Conservation (phyloP, 306 rosid species). For the Nissolia schottii region DNA sequence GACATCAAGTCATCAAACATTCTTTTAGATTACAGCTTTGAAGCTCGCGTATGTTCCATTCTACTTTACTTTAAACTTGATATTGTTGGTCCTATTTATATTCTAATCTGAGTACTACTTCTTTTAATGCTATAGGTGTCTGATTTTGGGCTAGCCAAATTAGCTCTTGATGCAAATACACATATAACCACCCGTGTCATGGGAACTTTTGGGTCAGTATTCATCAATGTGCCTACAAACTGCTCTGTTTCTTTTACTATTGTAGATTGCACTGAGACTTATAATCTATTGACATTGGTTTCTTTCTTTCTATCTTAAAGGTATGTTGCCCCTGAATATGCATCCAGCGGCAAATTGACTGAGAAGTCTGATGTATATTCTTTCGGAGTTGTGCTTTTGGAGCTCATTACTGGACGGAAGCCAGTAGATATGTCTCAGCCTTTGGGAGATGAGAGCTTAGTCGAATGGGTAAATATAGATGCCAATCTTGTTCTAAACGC, state of each 20-base stretch:
- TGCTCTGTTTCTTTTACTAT: not conserved
- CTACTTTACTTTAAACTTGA: constrained; percentile 3
- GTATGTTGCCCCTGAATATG: constrained; percentile 96
- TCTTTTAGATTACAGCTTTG: constrained; percentile 75
- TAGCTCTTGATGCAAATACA: constrained; percentile 69
- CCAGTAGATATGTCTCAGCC: constrained; percentile 86
- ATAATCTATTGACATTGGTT: not conserved
- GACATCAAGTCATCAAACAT: constrained; percentile 97
- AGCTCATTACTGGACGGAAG: constrained; percentile 88
- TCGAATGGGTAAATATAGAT: constrained; percentile 77
- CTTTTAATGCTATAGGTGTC: constrained; percentile 57
- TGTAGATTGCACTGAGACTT: not conserved
- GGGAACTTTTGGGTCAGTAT: constrained; percentile 89
- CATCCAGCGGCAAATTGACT: constrained; percentile 87
- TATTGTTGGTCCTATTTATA: not conserved
- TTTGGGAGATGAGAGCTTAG: constrained; percentile 81
- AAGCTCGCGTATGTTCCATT: constrained; percentile 61
- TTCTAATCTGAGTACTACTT: constrained; percentile 2
- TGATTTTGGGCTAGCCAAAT: constrained; percentile 92
- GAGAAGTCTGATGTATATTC: constrained; percentile 90
- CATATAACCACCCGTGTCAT: constrained; percentile 85
- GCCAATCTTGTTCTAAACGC: not conserved
- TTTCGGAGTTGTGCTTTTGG: constrained; percentile 89
- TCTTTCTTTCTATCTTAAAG: constrained; percentile 25
- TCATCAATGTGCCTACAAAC: constrained; percentile 12